Base-by-base conservation (phyloP, 805 yeast species). In the Ogataea naganishii region DNA sequence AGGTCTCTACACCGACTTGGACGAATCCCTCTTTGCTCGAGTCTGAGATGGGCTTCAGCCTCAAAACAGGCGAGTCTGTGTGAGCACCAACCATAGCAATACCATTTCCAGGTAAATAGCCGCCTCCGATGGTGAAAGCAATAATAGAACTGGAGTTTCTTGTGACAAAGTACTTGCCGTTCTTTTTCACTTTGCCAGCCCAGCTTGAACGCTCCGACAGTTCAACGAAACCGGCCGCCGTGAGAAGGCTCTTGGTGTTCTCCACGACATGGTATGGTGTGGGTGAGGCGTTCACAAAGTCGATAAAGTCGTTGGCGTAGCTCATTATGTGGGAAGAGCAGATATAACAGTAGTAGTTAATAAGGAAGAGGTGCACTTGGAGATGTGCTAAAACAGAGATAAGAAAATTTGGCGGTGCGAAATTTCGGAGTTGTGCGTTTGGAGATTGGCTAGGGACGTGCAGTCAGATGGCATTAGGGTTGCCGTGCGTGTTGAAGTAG, bases 191-290 rank as follows among this genome's bases (percentile, higher is more conserved):
- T 13, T 53, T 44, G 1, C 72, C 70, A 9, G 66, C 63, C 96
- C 96, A 89, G 21, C 62, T 51, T 8, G 66, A 62, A 25, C 84
- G 66, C 55, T 89, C 97, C 14, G 70, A 62, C 17, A 92, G 53
- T 52, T 81, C 92, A 8, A 49, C 51, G 50, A 84, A 89, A 0
- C 94, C 95, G n/a, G 73, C 69, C 3, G 55, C 50, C 3, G 50
- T 33, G 20, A 89, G 64, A 29, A 62, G 56, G n/a, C 52, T 40
- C 44, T 78, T 78, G 25, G 77, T 74, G 16, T 71, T 68, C 28
- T 71, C 68, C 7, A 88, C 95, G 1, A 86, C 95, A 55, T 92
- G 97, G 53, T 86, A 89, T 0, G 97, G 97, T 1, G 97, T 79
- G 12, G 96, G 97, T 0, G 95, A 80, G 4, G 68, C 64, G 58